These are phyloP conservation scores for Cyberlindnera amylophila DNA, from an alignment of 805 yeast species.

Conservation along the genomic window DNA sequence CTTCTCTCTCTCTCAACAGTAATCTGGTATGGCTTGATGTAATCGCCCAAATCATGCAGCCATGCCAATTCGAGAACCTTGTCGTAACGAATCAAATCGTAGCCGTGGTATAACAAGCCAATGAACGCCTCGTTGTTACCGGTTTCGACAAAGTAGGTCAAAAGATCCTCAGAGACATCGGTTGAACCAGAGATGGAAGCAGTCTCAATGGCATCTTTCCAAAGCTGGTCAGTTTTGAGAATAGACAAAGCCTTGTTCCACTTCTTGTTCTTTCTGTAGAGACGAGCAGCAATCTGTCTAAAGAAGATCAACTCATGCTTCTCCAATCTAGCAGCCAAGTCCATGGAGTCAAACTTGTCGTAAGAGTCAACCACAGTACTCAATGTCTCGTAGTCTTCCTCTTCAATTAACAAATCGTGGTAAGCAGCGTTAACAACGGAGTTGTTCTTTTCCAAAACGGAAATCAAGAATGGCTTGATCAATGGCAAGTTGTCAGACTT, in stretches of 20 bases:
- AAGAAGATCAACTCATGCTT: constrained; percentile 87
- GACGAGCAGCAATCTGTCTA: constrained; percentile 92
- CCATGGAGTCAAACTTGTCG: constrained; percentile 89
- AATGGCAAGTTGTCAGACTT: constrained; percentile 94
- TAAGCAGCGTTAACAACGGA: constrained; percentile 91
- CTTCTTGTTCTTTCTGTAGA: constrained; percentile 92
- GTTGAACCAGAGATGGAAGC: constrained; percentile 76
- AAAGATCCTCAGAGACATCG: constrained; percentile 83
- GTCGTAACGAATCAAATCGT: constrained; percentile 75
- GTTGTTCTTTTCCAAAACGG: constrained; percentile 86
- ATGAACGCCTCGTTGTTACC: constrained; percentile 95
- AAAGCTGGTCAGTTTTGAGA: constrained; percentile 85
- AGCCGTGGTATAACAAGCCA: constrained; percentile 83
- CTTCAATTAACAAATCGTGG: constrained; percentile 93
- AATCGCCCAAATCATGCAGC: constrained; percentile 81
- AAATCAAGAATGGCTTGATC: constrained; percentile 90
- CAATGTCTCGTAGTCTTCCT: constrained; percentile 90
- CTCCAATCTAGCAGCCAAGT: constrained; percentile 88
- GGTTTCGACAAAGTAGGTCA: constrained; percentile 91
- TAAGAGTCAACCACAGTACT: constrained; percentile 82
- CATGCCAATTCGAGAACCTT: constrained; percentile 86
- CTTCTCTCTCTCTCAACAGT: constrained; percentile 79
- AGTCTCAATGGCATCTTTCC: constrained; percentile 92
- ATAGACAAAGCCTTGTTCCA: constrained; percentile 86
- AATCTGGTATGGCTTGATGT: constrained; percentile 88